These are phyloP conservation scores for Chrysophaeum taylorii DNA, from an alignment of 352 stramenopile species.

Conservation along the genomic window DNA sequence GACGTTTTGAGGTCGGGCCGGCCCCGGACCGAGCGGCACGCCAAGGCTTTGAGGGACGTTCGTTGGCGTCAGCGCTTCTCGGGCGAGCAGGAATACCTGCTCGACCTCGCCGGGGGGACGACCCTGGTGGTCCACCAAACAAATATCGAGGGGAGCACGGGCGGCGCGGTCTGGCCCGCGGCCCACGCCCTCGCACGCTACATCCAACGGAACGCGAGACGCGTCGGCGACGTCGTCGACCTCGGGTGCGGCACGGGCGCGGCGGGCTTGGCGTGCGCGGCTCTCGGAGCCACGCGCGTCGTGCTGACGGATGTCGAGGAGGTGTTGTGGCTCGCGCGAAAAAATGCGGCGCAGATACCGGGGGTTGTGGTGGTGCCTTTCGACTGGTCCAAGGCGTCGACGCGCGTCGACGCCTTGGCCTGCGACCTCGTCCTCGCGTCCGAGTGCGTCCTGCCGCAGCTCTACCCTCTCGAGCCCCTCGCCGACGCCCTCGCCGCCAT, in stretches of 20 bases:
- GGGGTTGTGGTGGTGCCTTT: conserved; percentile 49
- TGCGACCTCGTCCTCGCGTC: conserved; percentile 73
- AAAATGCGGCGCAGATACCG: conserved; percentile 52
- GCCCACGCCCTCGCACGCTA: conserved; percentile 48
- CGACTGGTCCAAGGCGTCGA: conserved; percentile 49
- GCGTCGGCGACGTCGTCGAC: background rate
- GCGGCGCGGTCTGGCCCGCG: conserved; percentile 55
- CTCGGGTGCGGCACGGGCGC: conserved; percentile 59
- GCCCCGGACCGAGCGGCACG: background rate
- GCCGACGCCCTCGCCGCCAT: conserved; percentile 70
- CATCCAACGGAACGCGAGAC: conserved; percentile 34
- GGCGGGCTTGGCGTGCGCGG: conserved; percentile 67
- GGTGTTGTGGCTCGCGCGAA: conserved; percentile 69
- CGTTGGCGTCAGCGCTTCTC: background rate
- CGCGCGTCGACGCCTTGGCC: background rate
- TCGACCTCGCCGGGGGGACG: background rate
- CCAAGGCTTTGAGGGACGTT: background rate
- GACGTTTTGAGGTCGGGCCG: background rate
- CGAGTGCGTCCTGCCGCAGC: conserved; percentile 84
- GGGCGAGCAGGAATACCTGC: background rate
- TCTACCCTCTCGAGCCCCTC: conserved; percentile 87
- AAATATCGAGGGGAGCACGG: conserved; percentile 49
- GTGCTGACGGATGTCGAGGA: conserved; percentile 76
- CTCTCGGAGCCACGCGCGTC: conserved; percentile 64
- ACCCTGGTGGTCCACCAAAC: conserved; percentile 36